Evolutionary conservation across 1,284 basidiomycete genomes (phyloP), one percentile per base, ranked within the genome.

Genomic region (Sphagnurus paluster): DNA sequence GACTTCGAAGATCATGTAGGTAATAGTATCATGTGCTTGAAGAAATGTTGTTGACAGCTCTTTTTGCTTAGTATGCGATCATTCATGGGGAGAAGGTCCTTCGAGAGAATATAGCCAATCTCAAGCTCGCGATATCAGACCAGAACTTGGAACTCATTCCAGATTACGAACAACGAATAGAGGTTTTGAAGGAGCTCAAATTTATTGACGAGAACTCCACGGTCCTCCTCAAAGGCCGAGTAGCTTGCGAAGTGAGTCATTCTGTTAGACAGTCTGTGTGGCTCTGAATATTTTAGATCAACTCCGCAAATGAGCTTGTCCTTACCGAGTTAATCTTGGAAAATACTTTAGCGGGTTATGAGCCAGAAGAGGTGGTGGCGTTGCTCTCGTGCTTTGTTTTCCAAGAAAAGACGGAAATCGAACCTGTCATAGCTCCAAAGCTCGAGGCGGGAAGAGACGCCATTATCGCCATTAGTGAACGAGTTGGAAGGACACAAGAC

Each of bases 321-420:
- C 75, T 99, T 34, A 99, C 97, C 1, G 97, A 99, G 62, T 80
- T 99, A 26, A 97, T 99, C 46, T 77, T 99, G 42, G 97, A 99
- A 63, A 99, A 99, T 62, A 88, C 89, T 3, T 77, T 99, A 13
- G 90, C 91, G 3, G 75, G 76, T 14, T 98, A 93, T 65, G 90
- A 93, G 40, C 92, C 97, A 0, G 93, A 94, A 66, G 96, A 99
- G 68, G 91, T 95, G 33, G 96, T 98, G n/a, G 96, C 97, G 1
- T 77, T 99, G 24, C 77, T 99, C 2, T 98, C 95, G 4, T 90
- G 90, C 59, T 98, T 99, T 62, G 85, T 99, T 23, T 98, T 98
- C 67, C 94, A 98, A 63, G 97, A 99, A 61, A 98, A 98, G 72
- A 93, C 93, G 9, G 92, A 95, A 14, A 74, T 83, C 5, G 87